Evolutionary conservation across 495 filamentous ascomycete species (phyloP), one percentile per base, ranked within the genome.

Genomic region (Penicillium turbatum): DNA sequence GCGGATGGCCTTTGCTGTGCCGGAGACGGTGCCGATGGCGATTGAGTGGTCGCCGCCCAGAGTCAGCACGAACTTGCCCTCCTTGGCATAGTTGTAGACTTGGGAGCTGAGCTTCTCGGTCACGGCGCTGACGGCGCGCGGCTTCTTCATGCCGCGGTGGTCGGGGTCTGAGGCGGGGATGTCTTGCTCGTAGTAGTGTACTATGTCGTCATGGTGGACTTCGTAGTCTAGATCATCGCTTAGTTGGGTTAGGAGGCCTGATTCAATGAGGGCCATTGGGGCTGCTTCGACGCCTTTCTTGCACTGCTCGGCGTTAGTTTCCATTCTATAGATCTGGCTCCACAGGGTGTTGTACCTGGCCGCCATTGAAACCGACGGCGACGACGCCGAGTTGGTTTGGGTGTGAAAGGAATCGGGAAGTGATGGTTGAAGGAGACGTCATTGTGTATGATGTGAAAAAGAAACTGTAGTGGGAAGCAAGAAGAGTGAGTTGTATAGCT

Each of bases 31-130:
- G 35, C 93, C 93, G 63, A 99, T 95, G 46, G 95, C 93, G 61
- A 99, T 96, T 44, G 85, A 90, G 73, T 99, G 93, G 70, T 99
- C 93, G 12, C 93, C 93, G 42, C 93, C 93, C 6, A 99, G 82
- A 2, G 93, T 99, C 46, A 99, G 79, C 0, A 95, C 90, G 62
- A 95, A 82, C 27, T 91, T 85, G 19, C 95, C 93, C 54, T 90
- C 75, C 61, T 80, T 84, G 44, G 95, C 89, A 54, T 97, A 89
- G 43, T 80, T 75, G 74, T 97, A 96, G 44, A 93, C 88, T 72
- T 97, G 91, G 30, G 83, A 77, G 70, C 83, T 86, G 26, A 99
- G 82, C 30, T 79, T 78, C 61, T 84, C 64, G 0, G 90, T 97
- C n/a, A 96, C 93, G 51, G 86, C 86, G 61, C 86, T 92, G 59